These are phyloP conservation scores for Phytophthora rubi DNA, from an alignment of 352 stramenopile species.

Conservation along the genomic window DNA sequence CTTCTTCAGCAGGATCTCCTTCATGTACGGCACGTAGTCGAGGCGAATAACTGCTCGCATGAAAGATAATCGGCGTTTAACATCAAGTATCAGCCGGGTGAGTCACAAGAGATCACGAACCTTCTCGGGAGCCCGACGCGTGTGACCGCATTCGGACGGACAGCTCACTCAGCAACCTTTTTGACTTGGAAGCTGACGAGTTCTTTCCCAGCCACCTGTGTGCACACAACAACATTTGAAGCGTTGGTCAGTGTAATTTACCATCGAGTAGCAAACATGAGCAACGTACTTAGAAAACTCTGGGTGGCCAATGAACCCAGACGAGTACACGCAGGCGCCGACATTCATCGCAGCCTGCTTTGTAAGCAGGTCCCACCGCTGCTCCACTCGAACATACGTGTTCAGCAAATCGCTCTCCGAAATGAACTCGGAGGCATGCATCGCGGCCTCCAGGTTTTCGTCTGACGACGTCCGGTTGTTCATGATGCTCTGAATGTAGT, in stretches of 20 bases:
- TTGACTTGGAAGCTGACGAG: conserved; percentile 95
- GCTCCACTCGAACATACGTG: conserved; percentile 78
- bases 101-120: conserved; percentile 33
- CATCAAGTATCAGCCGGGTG: background rate
- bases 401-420: conserved; percentile 85
- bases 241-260: conserved; percentile 6
- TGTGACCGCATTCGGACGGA: conserved; percentile 94
- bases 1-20: conserved; percentile 87
- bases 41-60: conserved; percentile 75
- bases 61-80: background rate
- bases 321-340: conserved; percentile 77
- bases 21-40: conserved; percentile 91
- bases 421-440: conserved; percentile 93
- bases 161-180: conserved; percentile 94
- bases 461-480: conserved; percentile 69
- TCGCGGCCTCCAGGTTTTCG: conserved; percentile 83
- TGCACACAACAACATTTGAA: conserved; percentile 44
- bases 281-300: conserved; percentile 87
- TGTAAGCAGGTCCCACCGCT: conserved; percentile 96
- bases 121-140: conserved; percentile 85
- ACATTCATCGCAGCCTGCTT: conserved; percentile 93
- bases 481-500: conserved; percentile 88
- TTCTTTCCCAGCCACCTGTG: conserved; percentile 98
- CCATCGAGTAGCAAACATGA: background rate
- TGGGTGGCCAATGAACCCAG: conserved; percentile 89